These are phyloP conservation scores for Petunia axillaris DNA, from an alignment of 257 asterid genomes.

Conservation along the genomic window DNA sequence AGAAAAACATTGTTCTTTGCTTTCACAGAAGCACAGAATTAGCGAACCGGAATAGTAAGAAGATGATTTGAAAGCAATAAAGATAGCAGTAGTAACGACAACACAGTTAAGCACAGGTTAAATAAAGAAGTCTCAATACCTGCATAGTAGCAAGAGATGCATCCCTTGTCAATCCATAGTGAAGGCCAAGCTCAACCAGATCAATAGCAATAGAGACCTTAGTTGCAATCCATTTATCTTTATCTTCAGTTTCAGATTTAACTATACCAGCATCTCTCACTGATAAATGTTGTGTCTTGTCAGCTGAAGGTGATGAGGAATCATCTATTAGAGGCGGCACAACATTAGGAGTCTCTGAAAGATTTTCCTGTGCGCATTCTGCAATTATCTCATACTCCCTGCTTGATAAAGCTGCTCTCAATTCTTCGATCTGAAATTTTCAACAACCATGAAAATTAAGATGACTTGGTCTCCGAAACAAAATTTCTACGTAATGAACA, in stretches of 20 bases:
- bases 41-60: not conserved
- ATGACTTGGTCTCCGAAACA: not conserved
- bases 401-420: slow-evolving; percentile 94
- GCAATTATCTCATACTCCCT: slow-evolving; percentile 84
- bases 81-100: not conserved
- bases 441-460: slow-evolving; percentile 23
- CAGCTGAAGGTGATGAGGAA: slow-evolving; percentile 46
- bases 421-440: slow-evolving; percentile 72
- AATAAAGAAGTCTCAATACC: slow-evolving; percentile 47
- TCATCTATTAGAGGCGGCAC: slow-evolving; percentile 64
- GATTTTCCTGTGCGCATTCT: slow-evolving; percentile 85
- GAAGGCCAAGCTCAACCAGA: slow-evolving; percentile 83
- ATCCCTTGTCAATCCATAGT: slow-evolving; percentile 83
- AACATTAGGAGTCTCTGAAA: slow-evolving; percentile 80
- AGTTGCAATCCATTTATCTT: slow-evolving; percentile 59
- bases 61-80: slow-evolving; percentile 7
- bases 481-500: not conserved
- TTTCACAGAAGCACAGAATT: slow-evolving; percentile 13
- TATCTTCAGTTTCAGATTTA: slow-evolving; percentile 50
- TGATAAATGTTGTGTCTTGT: slow-evolving; percentile 47
- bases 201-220: slow-evolving; percentile 70
- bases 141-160: slow-evolving; percentile 88
- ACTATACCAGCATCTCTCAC: slow-evolving; percentile 46
- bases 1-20: slow-evolving; percentile 10
- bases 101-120: not conserved